Base-by-base conservation (phyloP, 2,329 filamentous ascomycete species). In the Hortaea sp. region DNA sequence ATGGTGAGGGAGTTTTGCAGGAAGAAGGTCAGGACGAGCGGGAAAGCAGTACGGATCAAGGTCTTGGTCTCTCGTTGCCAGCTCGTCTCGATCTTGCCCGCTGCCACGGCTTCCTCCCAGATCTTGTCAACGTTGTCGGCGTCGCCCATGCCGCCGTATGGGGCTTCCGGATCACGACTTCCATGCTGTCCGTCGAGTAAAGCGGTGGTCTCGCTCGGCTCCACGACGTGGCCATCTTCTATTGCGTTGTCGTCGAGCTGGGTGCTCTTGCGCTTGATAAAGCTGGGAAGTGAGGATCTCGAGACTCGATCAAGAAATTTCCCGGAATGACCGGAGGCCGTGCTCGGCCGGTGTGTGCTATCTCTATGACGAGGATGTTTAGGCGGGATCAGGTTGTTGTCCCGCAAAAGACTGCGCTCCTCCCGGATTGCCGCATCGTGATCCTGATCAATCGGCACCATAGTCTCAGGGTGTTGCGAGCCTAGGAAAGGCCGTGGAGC, bases 21-120 rank as follows among this genome's bases (percentile, higher is more conserved):
- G 29, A 73, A 48, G 49, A 72, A 74, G 0, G 71, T 73, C 38
- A 73, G 49, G 34, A 73, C 69, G 29, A 73, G 50, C 1, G 69
- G 67, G 4, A 60, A 62, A 6, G 67, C 68, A 41, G 66, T 68
- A 49, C 29, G 76, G 11, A 46, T 69, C 37, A 97, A 75, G 1
- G 88, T 88, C 69, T 89, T 88, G 38, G 84, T 75, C 71, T 97
- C 90, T 51, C 89, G 80, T 65, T 85, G 82, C 88, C 89, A 97
- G 5, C 88, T 94, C 4, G 89, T 95, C 44, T 83, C 82, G 53
- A 97, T 89, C 60, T 81, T 77, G 7, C 88, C 88, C 0, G 84
- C 78, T 1, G 79, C 76, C 7, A 95, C 85, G 0, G 89, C 90
- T 51, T 88, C 84, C 51, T 90, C 83, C 88, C 88, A 94, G 60